Base-by-base conservation (phyloP, 352 stramenopile genomes). In the Phytophthora ohioensis region DNA sequence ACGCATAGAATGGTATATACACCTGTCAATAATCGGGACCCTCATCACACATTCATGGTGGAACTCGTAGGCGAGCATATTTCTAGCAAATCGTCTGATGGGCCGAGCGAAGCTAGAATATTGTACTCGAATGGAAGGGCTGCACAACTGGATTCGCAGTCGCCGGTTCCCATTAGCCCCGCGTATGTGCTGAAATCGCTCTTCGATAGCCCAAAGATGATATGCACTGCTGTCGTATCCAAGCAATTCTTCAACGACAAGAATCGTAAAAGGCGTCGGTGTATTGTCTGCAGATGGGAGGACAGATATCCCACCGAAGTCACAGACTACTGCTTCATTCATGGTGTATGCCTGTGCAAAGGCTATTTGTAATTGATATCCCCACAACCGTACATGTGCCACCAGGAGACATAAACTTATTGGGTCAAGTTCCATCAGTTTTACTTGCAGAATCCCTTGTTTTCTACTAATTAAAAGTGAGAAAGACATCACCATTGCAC, bases 401-500 rank as follows among this genome's bases (percentile, higher is more conserved):
- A 27, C 21, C 21, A 27, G 21, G 21, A 27, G 15, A 60, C 54
- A n/a, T 62, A 41, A 41, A 62, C 41, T 27, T 27, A 27, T 2
- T 27, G 21, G 21, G 21, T 27, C 21, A 27, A 27, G 21, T 27
- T 2, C 21, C 21, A 27, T 27, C 21, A 27, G 21, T 27, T 27
- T 1, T 27, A 27, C 1, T 27, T 27, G 21, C 21, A 27, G 21
- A 27, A 27, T 27, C 1, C 51, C 21, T 45, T 46, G 15, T 56
- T 65, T 13, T 57, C 35, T 27, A 13, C 46, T 0, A 65, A 57
- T 51, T 32, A 5, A n/a, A 43, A 31, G 46, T 60, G 38, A 13
- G 48, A 9, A 67, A 52, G 59, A 52, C 59, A 30, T 67, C 39
- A 39, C 36, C 59, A 38, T 41, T 67, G 5, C 52, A 66, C 31